Base-by-base conservation (phyloP, 768 basidiomycete genomes). In the Mycena polygramma region DNA sequence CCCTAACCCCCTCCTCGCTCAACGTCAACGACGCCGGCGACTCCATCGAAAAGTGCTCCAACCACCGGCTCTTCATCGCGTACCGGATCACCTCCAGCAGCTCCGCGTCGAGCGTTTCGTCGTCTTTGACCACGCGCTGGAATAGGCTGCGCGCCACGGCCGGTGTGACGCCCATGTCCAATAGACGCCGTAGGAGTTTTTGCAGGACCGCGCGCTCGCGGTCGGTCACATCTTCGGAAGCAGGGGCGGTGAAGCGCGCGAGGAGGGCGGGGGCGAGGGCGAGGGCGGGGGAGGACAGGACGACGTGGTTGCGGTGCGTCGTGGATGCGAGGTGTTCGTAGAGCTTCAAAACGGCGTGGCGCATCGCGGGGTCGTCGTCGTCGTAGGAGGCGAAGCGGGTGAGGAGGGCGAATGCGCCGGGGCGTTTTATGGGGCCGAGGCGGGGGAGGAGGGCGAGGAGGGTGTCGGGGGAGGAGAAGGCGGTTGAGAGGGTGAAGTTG, bases 31-130 rank as follows among this genome's bases (percentile, higher is more conserved):
- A 80, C 4, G 91, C 87, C 8, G 81, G 77, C 2, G 86, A 85
- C 76, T 90, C 89, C 74, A 95, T 81, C 4, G 89, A 92, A 69
- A 96, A 87, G 76, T 95, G 94, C 65, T 90, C 87, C 0, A 92
- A 89, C 94, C 94, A 95, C 39, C 89, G 86, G 48, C 90, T 89
- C 77, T 89, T 91, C 85, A 93, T 90, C 4, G 89, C 90, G 54
- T 87, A 85, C 9, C 91, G 88, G 63, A 95, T 84, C 36, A 94
- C 79, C 53, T 94, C 93, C 54, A 95, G 77, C 43, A 93, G 84
- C 54, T 93, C 92, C 7, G 80, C 76, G 70, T 94, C 89, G 30
- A 94, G 77, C 0, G 81, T 83, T 15, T 86, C 85, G 63, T 88
- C 84, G 2, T 79, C 82, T 43, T 78, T 84, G 54, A 30, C 30